Percentiles rank a stretch among this genome's conserved stretches.
Conservation (phyloP, 768 basidiomycete genomes). For the Pleurotus giganteus region DNA sequence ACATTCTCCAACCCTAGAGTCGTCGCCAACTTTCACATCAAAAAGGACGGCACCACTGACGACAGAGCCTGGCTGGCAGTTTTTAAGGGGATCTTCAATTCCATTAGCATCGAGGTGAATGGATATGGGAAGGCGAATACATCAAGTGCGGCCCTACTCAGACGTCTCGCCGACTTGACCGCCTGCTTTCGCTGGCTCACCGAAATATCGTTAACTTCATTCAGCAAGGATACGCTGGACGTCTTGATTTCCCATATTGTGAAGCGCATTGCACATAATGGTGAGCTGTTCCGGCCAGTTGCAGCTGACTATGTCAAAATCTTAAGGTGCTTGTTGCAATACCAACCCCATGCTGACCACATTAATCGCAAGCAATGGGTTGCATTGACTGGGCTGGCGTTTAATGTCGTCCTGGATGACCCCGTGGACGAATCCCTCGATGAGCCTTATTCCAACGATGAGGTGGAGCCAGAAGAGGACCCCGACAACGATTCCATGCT, state of each 20-base stretch:
- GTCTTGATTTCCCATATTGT: constrained; percentile 64
- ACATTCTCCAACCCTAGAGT: constrained; percentile 49
- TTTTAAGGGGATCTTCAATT: constrained; percentile 70
- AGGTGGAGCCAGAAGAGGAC: constrained; percentile 14
- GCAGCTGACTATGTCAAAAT: constrained; percentile 83
- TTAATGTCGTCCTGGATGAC: constrained; percentile 76
- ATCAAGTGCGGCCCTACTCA: constrained; percentile 40
- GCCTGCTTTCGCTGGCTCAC: constrained; percentile 70
- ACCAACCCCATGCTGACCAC: constrained; percentile 77
- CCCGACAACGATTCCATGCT: constrained; percentile 26
- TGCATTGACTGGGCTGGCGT: constrained; percentile 62
- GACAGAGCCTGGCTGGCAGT: constrained; percentile 57
- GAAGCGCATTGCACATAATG: constrained; percentile 52
- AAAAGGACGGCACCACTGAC: constrained; percentile 30
- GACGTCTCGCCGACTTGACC: constrained; percentile 66
- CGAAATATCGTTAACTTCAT: constrained; percentile 53
- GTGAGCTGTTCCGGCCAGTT: constrained; percentile 56
- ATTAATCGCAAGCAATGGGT: constrained; percentile 67
- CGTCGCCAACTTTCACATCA: constrained; percentile 41
- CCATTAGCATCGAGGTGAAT: constrained; percentile 61
- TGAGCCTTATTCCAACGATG: constrained; percentile 14
- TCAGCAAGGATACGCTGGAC: constrained; percentile 55
- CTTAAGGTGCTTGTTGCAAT: constrained; percentile 60
- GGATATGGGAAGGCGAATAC: constrained; percentile 41
- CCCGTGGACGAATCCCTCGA: constrained; percentile 33